Evolutionary conservation across 2,329 filamentous ascomycete genomes (phyloP).

Genomic region (Xylariales sp.): DNA sequence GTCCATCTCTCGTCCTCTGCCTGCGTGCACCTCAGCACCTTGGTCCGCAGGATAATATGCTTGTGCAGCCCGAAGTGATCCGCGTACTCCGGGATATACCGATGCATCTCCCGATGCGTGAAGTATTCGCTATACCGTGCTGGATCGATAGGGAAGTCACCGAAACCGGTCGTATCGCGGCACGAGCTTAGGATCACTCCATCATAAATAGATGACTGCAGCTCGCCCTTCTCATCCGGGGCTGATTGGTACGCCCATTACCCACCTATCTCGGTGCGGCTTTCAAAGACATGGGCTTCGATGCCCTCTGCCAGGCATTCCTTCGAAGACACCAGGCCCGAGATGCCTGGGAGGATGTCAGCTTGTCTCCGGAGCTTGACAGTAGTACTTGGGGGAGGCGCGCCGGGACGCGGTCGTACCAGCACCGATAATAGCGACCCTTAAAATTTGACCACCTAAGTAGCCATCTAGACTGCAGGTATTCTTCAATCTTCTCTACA

Average conservation of each 20-base stretch:
- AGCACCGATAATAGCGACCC: constrained; percentile 20
- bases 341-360: constrained; percentile 21
- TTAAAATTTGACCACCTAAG: constrained; percentile 5
- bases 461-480: neutral
- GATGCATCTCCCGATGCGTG: constrained; percentile 27
- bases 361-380: neutral
- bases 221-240: constrained; percentile 17
- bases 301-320: constrained; percentile 32
- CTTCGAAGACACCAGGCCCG: constrained; percentile 32
- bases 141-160: constrained; percentile 35
- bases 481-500: too few relatives aligned
- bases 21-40: constrained; percentile 26
- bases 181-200: constrained; percentile 32
- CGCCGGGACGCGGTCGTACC: constrained; percentile 9
- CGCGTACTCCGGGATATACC: constrained; percentile 32
- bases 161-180: constrained; percentile 32
- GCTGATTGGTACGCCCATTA: constrained; percentile 32
- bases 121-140: constrained; percentile 32
- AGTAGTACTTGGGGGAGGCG: too few relatives aligned
- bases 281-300: constrained; percentile 30
- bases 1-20: constrained; percentile 24
- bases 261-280: constrained; percentile 29
- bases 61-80: constrained; percentile 28
- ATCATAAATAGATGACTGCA: constrained; percentile 30
- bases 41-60: constrained; percentile 29